Percentiles rank a stretch among this genome's conserved stretches.
These are phyloP conservation scores for Mycosphaerella arachidis DNA, from an alignment of 2,329 filamentous ascomycete genomes.

Conservation along the genomic window DNA sequence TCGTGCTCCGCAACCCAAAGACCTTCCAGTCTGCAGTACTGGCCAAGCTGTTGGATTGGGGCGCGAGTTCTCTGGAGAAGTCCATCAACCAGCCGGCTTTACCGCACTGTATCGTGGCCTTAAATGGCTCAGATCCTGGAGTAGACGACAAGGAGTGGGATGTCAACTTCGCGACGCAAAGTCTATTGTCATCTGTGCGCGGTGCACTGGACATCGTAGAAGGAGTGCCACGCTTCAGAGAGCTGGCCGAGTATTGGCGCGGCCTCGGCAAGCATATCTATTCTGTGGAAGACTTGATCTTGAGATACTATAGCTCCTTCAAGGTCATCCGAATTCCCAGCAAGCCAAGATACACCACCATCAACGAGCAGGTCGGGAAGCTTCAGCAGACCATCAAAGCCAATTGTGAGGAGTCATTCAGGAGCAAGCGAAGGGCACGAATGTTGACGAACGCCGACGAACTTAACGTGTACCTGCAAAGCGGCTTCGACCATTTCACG, in stretches of 20 bases:
- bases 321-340: constrained; percentile 47
- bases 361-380: constrained; percentile 47
- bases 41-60: constrained; percentile 47
- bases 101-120: constrained; percentile 52
- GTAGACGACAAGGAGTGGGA: constrained; percentile 35
- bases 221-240: constrained; percentile 32
- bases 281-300: constrained; percentile 45
- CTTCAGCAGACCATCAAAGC: constrained; percentile 42
- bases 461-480: constrained; percentile 46
- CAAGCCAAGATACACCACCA: constrained; percentile 44
- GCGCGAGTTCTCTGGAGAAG: constrained; percentile 48
- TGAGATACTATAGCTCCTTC: constrained; percentile 49
- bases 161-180: constrained; percentile 32
- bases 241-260: constrained; percentile 43
- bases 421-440: constrained; percentile 42
- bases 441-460: constrained; percentile 47
- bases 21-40: constrained; percentile 35
- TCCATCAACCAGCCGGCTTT: constrained; percentile 53
- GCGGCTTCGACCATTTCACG: constrained; percentile 50
- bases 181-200: constrained; percentile 30
- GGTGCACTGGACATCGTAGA: constrained; percentile 30
- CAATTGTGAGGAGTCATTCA: constrained; percentile 40
- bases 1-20: constrained; percentile 39
- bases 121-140: constrained; percentile 35
- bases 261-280: constrained; percentile 39